Conservation (phyloP, 108 stramenopile species). For the Skeletonema grethae region DNA sequence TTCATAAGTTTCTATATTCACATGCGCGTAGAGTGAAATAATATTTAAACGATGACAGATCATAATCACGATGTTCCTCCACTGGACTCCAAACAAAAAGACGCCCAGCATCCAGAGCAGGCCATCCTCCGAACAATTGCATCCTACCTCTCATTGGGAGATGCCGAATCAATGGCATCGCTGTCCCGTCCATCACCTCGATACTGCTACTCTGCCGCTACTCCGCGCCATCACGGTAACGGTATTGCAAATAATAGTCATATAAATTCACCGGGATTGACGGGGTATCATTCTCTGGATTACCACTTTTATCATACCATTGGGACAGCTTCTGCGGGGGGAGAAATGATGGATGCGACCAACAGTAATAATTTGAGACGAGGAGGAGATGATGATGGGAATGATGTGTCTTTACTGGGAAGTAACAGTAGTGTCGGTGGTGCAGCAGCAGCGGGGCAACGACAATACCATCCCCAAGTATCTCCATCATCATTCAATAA, state of each 20-base stretch:
- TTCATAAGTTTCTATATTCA: no score
- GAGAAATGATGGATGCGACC: neutral
- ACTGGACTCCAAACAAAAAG: neutral
- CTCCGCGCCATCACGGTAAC: constrained; percentile 2
- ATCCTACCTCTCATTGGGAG: constrained; percentile 64
- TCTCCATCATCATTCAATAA: constrained; percentile 7
- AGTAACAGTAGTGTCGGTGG: constrained; percentile 16
- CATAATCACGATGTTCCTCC: neutral
- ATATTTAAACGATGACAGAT: neutral
- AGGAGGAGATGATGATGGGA: neutral
- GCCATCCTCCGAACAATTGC: constrained; percentile 40
- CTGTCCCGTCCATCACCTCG: constrained; percentile 15
- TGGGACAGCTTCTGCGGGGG: neutral
- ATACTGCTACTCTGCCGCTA: neutral
- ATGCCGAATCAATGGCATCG: constrained; percentile 50
- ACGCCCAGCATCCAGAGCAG: neutral
- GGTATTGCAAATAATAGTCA: neutral
- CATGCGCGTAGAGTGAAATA: no score
- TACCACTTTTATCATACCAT: constrained; percentile 9
- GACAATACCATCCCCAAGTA: constrained; percentile 10
- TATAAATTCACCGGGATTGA: constrained; percentile 3
- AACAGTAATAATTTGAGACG: neutral
- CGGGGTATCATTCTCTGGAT: constrained; percentile 30
- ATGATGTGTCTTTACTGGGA: constrained; percentile 13
- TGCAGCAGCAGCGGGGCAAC: neutral